These are phyloP conservation scores for Lachnellula arida DNA, from an alignment of 2,329 filamentous ascomycete species.

Conservation along the genomic window DNA sequence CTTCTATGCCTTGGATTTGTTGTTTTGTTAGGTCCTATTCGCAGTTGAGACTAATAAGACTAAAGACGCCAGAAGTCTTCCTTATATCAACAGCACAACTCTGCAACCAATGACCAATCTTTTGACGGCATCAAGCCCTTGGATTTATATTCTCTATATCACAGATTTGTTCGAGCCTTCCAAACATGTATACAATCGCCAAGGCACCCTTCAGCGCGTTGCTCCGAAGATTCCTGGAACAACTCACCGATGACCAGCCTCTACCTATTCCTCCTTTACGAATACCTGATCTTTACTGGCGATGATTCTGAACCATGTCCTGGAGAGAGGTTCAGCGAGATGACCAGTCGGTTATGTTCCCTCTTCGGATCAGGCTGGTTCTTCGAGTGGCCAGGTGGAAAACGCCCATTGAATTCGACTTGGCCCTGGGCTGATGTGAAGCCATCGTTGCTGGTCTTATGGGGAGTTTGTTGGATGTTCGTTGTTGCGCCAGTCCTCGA, in stretches of 20 bases:
- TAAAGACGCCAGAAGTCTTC: not conserved
- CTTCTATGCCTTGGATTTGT: not conserved
- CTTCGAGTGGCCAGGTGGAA: constrained; percentile 24
- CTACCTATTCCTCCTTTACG: not conserved
- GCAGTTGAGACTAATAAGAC: not conserved
- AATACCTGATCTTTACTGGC: not conserved
- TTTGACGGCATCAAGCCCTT: not conserved
- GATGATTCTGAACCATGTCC: not conserved
- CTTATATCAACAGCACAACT: not conserved
- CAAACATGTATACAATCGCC: not conserved
- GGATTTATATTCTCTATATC: not conserved
- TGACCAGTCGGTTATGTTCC: constrained; percentile 4
- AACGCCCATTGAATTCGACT: constrained; percentile 23
- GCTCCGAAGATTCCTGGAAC: not conserved
- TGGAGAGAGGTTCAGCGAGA: constrained; percentile 2
- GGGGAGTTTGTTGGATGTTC: constrained; percentile 28
- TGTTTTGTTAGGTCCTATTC: not conserved
- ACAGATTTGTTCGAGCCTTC: not conserved
- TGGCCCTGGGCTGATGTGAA: constrained; percentile 26
- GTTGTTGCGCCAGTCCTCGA: constrained; percentile 12
- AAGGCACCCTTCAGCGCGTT: not conserved
- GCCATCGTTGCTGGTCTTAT: constrained; percentile 23
- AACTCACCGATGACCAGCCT: not conserved
- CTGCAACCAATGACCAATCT: not conserved
- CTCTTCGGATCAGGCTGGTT: constrained; percentile 23